A percentile compares a stretch with the other conserved stretches of the same genome.
These are phyloP conservation scores for Fusarium sp. DNA, from an alignment of 2,329 filamentous ascomycete genomes.

Conservation along the genomic window DNA sequence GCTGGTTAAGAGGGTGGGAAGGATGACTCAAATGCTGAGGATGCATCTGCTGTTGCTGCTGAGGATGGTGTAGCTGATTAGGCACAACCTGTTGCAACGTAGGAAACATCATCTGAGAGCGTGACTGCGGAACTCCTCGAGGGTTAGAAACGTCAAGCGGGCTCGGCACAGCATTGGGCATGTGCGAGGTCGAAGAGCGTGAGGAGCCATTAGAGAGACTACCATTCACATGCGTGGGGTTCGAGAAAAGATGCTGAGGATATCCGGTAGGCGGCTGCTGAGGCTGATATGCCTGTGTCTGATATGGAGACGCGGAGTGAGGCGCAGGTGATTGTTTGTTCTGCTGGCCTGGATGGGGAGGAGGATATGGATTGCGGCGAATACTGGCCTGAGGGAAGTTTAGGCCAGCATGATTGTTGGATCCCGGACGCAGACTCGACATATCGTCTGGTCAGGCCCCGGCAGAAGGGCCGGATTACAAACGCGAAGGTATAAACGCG, in stretches of 20 bases:
- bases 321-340: slow-evolving; percentile 68
- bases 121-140: slow-evolving; percentile 56
- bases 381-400: slow-evolving; percentile 63
- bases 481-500: slow-evolving; percentile 25
- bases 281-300: slow-evolving; percentile 64
- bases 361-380: slow-evolving; percentile 60
- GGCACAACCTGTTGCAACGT: slow-evolving; percentile 57
- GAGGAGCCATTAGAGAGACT: slow-evolving; percentile 62
- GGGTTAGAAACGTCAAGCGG: slow-evolving; percentile 59
- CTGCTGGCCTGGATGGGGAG: slow-evolving; percentile 61
- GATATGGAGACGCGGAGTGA: slow-evolving; percentile 67
- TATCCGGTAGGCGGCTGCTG: slow-evolving; percentile 64
- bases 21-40: slow-evolving; percentile 50
- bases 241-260: slow-evolving; percentile 65
- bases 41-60: slow-evolving; percentile 53
- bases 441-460: slow-evolving; percentile 51
- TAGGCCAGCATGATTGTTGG: slow-evolving; percentile 65
- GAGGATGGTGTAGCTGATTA: slow-evolving; percentile 59
- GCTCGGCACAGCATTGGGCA: slow-evolving; percentile 62
- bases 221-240: slow-evolving; percentile 59
- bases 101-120: slow-evolving; percentile 57
- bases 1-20: slow-evolving; percentile 44
- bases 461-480: slow-evolving; percentile 38
- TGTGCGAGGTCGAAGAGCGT: slow-evolving; percentile 57
- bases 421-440: slow-evolving; percentile 63